Evolutionary conservation across 345 rosid species (phyloP).

Genomic region (Raphanus raphanistrum): DNA sequence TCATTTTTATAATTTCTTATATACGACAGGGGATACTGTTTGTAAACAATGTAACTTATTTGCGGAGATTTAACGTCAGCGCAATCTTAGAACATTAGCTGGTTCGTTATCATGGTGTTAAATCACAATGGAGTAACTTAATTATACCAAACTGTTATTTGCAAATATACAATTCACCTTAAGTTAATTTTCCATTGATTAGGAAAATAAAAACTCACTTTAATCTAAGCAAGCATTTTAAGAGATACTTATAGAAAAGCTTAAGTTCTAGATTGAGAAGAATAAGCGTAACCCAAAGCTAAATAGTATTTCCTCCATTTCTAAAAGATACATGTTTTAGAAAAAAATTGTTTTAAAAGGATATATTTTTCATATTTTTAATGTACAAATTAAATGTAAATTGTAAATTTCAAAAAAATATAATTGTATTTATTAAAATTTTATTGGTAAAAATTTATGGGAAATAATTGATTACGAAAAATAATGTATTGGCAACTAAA

Average conservation of each 20-base stretch:
- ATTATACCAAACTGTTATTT: too few species aligned
- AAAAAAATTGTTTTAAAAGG: neutral
- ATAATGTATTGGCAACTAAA: too few species aligned
- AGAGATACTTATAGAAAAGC: neutral
- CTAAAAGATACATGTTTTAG: too few species aligned
- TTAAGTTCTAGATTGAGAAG: neutral
- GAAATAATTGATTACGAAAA: too few species aligned
- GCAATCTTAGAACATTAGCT: neutral
- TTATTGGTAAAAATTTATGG: too few species aligned
- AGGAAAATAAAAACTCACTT: neutral
- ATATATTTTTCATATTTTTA: too few species aligned
- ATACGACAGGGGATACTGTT: neutral
- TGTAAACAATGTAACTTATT: too few species aligned
- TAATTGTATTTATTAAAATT: too few species aligned
- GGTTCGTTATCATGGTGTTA: neutral
- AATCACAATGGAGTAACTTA: neutral
- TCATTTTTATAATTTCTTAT: neutral
- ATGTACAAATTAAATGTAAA: too few species aligned
- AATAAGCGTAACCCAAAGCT: neutral
- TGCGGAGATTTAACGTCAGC: too few species aligned
- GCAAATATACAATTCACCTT: neutral
- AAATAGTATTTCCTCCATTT: neutral
- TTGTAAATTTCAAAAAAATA: too few species aligned
- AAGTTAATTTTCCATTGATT: neutral
- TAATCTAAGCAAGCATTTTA: neutral